phyloP scores from a whole-genome alignment of 2,329 filamentous ascomycete genomes.

The Clonostachys solani region DNA sequence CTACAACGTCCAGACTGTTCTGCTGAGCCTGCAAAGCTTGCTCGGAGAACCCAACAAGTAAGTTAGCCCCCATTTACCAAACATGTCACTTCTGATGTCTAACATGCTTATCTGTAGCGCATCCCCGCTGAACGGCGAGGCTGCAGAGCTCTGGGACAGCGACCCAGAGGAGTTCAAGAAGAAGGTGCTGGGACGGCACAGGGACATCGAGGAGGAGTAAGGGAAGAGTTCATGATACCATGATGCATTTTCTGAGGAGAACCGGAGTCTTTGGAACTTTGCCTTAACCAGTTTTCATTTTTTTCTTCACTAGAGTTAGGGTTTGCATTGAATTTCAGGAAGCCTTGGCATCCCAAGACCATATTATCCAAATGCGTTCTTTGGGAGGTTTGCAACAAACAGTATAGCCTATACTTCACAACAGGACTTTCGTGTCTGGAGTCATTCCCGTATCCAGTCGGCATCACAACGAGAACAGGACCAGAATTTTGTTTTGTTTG shows the following conservation, averaged over 20 bases:
- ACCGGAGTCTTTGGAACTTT: conserved; percentile 10
- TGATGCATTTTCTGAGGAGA: conserved; percentile 1
- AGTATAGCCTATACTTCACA: background rate
- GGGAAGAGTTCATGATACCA: background rate
- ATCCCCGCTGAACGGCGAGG: conserved; percentile 92
- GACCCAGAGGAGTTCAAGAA: conserved; percentile 84
- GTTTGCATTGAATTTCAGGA: background rate
- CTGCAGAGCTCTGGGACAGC: conserved; percentile 92
- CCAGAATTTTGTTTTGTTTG: conserved; percentile 13
- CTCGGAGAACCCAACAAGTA: conserved; percentile 98
- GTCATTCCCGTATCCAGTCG: too few relatives aligned
- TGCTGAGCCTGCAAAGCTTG: conserved; percentile 90
- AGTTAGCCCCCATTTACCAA: conserved; percentile 25
- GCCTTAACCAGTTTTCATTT: conserved; percentile 23
- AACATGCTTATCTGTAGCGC: conserved; percentile 49
- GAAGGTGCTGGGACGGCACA: conserved; percentile 60
- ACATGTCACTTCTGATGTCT: conserved; percentile 5
- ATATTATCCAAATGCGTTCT: background rate
- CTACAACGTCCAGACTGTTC: conserved; percentile 91
- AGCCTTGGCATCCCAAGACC: background rate
- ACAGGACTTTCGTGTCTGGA: background rate
- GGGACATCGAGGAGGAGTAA: conserved; percentile 61
- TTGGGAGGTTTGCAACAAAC: background rate
- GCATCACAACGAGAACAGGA: background rate
- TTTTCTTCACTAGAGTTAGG: background rate